These are phyloP conservation scores for Penicillium sp. DNA, from an alignment of 2,329 filamentous ascomycete genomes.

Conservation along the genomic window DNA sequence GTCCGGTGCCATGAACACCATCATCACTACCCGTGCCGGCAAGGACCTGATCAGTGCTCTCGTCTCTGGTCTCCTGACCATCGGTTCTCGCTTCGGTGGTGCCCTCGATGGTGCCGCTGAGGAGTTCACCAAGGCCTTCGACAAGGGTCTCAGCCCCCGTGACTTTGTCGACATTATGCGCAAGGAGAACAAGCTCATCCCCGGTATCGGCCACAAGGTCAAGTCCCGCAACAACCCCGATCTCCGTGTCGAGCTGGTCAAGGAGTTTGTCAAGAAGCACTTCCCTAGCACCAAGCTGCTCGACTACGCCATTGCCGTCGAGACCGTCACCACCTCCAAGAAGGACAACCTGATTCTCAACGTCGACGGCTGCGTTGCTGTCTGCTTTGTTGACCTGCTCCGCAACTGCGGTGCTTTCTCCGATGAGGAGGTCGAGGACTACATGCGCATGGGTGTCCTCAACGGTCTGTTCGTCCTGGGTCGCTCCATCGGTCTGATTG, in stretches of 20 bases:
- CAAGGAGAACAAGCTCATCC: conserved; percentile 99
- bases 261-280: conserved; percentile 97
- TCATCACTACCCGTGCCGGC: conserved; percentile 98
- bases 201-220: conserved; percentile 98
- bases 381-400: conserved; percentile 97
- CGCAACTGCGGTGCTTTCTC: conserved; percentile 98
- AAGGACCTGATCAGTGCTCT: conserved; percentile 97
- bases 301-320: conserved; percentile 96
- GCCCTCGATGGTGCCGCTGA: conserved; percentile 96
- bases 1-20: conserved; percentile 99
- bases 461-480: conserved; percentile 99
- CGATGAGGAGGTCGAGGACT: conserved; percentile 95
- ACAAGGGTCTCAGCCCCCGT: conserved; percentile 97
- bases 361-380: conserved; percentile 96
- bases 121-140: conserved; percentile 97
- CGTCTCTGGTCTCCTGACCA: conserved; percentile 95
- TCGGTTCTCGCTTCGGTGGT: conserved; percentile 97
- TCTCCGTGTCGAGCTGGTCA: conserved; percentile 98
- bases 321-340: conserved; percentile 98
- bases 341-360: conserved; percentile 99
- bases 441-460: conserved; percentile 97
- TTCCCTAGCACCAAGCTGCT: conserved; percentile 98
- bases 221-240: conserved; percentile 99
- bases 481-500: conserved; percentile 97
- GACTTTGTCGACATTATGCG: conserved; percentile 99